A percentile compares a stretch with the other conserved stretches of the same genome.
phyloP scores from a whole-genome alignment of 768 basidiomycete genomes.

The Boletus sp. region DNA sequence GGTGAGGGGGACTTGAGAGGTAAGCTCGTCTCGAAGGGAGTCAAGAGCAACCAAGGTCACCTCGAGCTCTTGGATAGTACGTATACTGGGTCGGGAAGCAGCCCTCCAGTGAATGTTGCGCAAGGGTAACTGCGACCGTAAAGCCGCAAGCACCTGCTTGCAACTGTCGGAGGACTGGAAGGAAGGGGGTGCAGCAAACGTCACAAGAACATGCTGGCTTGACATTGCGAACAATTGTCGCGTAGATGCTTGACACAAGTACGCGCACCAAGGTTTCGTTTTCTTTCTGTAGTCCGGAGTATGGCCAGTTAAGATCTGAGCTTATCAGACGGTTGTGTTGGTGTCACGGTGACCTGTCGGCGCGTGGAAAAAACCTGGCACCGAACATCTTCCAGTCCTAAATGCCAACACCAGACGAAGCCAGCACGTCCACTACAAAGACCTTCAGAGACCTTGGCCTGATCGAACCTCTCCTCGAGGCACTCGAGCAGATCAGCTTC shows the following conservation, averaged over 20 bases:
- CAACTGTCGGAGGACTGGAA: conserved; percentile 71
- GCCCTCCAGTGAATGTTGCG: conserved; percentile 94
- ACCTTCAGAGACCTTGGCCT: conserved; percentile 85
- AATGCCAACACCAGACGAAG: conserved; percentile 68
- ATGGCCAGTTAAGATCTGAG: not conserved
- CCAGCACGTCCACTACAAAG: conserved; percentile 40
- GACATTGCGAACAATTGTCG: conserved; percentile 26
- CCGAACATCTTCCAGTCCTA: not conserved
- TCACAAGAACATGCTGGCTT: conserved; percentile 56
- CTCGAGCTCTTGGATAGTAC: conserved; percentile 88
- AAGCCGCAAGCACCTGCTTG: conserved; percentile 61
- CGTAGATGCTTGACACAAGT: not conserved
- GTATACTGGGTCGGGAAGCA: conserved; percentile 59
- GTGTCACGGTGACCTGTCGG: not conserved
- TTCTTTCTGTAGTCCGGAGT: no score
- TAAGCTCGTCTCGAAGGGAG: conserved; percentile 64
- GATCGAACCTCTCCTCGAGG: conserved; percentile 84
- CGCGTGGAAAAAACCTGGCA: conserved; percentile 12
- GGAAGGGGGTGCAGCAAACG: conserved; percentile 60
- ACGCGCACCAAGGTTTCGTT: not conserved
- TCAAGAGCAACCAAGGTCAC: conserved; percentile 70
- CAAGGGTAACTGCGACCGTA: conserved; percentile 75
- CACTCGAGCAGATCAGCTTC: conserved; percentile 78
- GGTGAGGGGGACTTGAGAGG: conserved; percentile 72
- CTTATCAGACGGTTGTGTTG: not conserved